Conservation (phyloP, 2,329 filamentous ascomycete species). For the Elsinoe australis region DNA sequence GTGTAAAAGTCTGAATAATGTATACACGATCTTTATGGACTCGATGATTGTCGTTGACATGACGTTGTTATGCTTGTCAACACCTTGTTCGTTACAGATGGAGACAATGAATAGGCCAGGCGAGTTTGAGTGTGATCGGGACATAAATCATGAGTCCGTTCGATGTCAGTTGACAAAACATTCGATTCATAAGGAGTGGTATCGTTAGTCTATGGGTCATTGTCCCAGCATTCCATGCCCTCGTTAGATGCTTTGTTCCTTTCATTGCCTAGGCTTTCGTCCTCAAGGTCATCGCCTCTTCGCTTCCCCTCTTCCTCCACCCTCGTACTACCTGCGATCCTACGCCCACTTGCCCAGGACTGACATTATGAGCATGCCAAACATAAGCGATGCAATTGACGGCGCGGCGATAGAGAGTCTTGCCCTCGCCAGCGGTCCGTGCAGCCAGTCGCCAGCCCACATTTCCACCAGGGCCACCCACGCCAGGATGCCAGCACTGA, state of each 20-base stretch:
- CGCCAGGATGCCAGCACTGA: slow-evolving; percentile 68
- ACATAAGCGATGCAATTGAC: slow-evolving; percentile 47
- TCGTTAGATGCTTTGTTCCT: too few species aligned
- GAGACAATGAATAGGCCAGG: too few species aligned
- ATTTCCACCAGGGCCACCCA: slow-evolving; percentile 77
- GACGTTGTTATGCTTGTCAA: too few species aligned
- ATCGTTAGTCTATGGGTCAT: not conserved
- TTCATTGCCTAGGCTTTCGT: too few species aligned
- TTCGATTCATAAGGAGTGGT: slow-evolving; percentile 6
- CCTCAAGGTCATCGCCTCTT: slow-evolving; percentile 7
- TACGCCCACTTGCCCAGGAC: slow-evolving; percentile 68
- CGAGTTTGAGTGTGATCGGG: too few species aligned
- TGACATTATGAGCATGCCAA: slow-evolving; percentile 62
- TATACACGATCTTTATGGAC: too few species aligned
- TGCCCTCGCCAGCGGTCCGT: slow-evolving; percentile 42
- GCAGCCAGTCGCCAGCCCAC: slow-evolving; percentile 67
- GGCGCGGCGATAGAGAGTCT: slow-evolving; percentile 38
- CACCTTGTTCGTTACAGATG: too few species aligned
- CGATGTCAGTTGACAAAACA: not conserved
- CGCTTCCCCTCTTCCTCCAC: not conserved
- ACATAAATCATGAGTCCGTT: too few species aligned
- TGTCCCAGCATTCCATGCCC: not conserved
- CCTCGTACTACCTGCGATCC: too few species aligned
- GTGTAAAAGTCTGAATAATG: too few species aligned
- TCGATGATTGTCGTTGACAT: too few species aligned